phyloP scores from a whole-genome alignment of 306 rosid genomes.

The Astragalus glycyphyllos region DNA sequence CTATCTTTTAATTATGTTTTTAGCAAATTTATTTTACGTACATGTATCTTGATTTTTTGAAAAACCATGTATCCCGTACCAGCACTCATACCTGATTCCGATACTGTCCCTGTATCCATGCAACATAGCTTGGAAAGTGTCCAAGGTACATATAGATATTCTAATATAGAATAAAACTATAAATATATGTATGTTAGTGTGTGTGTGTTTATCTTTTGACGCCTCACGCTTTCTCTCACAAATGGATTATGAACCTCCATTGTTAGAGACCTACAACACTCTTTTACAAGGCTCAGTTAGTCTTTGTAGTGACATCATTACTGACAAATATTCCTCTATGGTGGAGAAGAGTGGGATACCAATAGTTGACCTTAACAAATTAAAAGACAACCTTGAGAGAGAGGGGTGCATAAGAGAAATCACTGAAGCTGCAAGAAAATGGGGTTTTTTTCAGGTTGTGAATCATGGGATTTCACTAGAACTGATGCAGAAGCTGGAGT shows the following conservation, averaged over 20 bases:
- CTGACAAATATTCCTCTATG: neutral
- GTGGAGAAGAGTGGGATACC: constrained; percentile 61
- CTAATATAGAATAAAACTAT: too few species aligned
- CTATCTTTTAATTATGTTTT: too few species aligned
- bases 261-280: constrained; percentile 53
- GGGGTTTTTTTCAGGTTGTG: constrained; percentile 80
- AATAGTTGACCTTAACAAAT: constrained; percentile 55
- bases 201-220: neutral
- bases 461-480: constrained; percentile 70
- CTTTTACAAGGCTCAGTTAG: constrained; percentile 27
- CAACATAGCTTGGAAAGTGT: too few species aligned
- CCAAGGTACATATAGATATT: too few species aligned
- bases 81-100: too few species aligned
- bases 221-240: constrained; percentile 1
- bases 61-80: too few species aligned
- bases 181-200: neutral
- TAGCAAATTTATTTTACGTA: too few species aligned
- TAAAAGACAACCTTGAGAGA: constrained; percentile 45
- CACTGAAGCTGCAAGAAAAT: constrained; percentile 56
- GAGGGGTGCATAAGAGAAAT: constrained; percentile 59
- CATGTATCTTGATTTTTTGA: too few species aligned
- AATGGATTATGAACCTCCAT: constrained; percentile 75
- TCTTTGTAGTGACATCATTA: neutral
- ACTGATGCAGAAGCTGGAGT: constrained; percentile 44
- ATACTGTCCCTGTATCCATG: too few species aligned